Conservation (phyloP, 768 basidiomycete species). For the Boletus pseudo-olivaceus region DNA sequence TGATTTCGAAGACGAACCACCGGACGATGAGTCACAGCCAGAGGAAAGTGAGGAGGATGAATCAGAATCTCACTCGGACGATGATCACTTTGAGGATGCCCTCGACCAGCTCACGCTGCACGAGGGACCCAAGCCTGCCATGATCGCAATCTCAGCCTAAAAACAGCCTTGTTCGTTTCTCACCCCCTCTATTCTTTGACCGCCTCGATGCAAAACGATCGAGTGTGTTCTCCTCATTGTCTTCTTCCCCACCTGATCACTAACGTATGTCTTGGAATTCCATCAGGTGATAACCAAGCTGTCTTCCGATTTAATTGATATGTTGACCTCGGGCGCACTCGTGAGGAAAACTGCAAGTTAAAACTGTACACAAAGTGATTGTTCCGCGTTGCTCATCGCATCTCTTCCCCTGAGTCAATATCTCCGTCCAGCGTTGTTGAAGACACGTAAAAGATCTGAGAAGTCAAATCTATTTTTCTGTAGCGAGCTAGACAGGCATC, state of each 20-base stretch:
- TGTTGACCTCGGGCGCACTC: background rate
- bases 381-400: background rate
- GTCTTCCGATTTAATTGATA: background rate
- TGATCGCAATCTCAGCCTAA: constrained; percentile 20
- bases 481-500: too few species aligned
- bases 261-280: background rate
- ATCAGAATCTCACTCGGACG: constrained; percentile 36
- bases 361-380: background rate
- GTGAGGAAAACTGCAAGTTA: background rate
- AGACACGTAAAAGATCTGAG: too few species aligned
- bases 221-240: background rate
- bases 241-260: background rate
- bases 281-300: background rate
- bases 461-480: too few species aligned
- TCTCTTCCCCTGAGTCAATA: background rate
- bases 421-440: background rate
- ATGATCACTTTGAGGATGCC: constrained; percentile 59
- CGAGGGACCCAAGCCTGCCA: constrained; percentile 8
- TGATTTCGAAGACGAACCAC: constrained; percentile 79
- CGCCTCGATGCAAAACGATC: background rate
- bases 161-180: background rate
- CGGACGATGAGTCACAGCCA: constrained; percentile 40
- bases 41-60: constrained; percentile 34
- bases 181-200: background rate
- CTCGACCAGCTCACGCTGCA: constrained; percentile 52